A percentile compares a stretch with the other conserved stretches of the same genome.
phyloP scores from a whole-genome alignment of 441 rosid species.

The Erodium moschatum region DNA sequence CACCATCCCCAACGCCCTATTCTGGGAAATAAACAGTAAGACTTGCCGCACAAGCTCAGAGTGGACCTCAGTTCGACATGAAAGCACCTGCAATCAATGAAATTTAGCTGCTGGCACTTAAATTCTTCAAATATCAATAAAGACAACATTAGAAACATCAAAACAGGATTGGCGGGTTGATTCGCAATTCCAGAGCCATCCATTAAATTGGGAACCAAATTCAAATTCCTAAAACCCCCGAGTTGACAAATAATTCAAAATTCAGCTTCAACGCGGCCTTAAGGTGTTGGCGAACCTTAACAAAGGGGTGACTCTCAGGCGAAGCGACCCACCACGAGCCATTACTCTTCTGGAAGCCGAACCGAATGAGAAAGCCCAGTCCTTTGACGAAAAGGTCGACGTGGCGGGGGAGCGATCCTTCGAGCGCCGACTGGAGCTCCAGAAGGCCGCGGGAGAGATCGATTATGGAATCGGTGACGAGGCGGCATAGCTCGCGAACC shows the following conservation, averaged over 20 bases:
- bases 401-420: constrained; percentile 51
- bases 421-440: constrained; percentile 79
- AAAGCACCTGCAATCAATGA: constrained; percentile 51
- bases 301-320: constrained; percentile 63
- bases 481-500: constrained; percentile 73
- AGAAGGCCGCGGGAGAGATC: constrained; percentile 46
- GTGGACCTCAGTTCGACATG: constrained; percentile 48
- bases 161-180: not conserved
- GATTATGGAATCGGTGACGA: constrained; percentile 47
- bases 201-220: not conserved
- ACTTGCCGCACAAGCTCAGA: constrained; percentile 64
- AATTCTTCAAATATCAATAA: constrained; percentile 6
- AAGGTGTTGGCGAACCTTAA: constrained; percentile 37
- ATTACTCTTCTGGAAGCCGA: constrained; percentile 40
- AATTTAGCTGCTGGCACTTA: constrained; percentile 15
- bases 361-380: constrained; percentile 49
- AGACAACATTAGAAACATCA: not conserved
- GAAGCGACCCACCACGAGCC: constrained; percentile 44
- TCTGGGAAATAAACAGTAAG: constrained; percentile 48
- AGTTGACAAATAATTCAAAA: not conserved
- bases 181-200: not conserved
- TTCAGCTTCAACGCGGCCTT: not conserved
- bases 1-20: constrained; percentile 41
- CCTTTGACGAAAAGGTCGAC: constrained; percentile 55
- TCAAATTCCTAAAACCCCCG: not conserved